Conservation (phyloP, 176 grass and related monocot genomes). For the Carex kokanica region DNA sequence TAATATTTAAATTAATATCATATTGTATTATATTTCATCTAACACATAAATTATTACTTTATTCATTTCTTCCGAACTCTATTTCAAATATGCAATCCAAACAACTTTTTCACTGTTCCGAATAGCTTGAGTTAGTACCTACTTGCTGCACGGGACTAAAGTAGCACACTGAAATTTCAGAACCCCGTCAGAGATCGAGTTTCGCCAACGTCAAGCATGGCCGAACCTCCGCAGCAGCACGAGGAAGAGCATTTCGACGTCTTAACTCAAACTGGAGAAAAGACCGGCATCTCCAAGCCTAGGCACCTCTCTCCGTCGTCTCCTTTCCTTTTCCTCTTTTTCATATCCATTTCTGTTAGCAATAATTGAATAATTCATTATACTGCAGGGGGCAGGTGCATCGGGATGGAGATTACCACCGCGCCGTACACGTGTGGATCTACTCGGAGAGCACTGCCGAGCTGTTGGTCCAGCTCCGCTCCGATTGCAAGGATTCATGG, state of each 20-base stretch:
- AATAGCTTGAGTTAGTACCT: too few relatives aligned
- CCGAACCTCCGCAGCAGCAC: background rate
- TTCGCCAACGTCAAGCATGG: slow-evolving; percentile 9
- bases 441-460: slow-evolving; percentile 81
- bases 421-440: slow-evolving; percentile 87
- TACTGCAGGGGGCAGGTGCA: slow-evolving; percentile 63
- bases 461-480: slow-evolving; percentile 74
- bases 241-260: slow-evolving; percentile 75
- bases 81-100: too few relatives aligned
- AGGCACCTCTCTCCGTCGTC: slow-evolving; percentile 31
- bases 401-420: slow-evolving; percentile 72
- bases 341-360: slow-evolving; percentile 1
- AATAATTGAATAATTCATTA: background rate
- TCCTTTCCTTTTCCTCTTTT: background rate
- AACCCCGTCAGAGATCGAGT: background rate
- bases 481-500: slow-evolving; percentile 94
- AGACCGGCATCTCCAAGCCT: slow-evolving; percentile 78
- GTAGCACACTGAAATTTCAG: background rate
- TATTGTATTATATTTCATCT: too few relatives aligned
- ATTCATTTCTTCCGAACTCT: too few relatives aligned
- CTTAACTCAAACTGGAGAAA: slow-evolving; percentile 64
- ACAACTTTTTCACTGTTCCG: too few relatives aligned
- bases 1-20: too few relatives aligned
- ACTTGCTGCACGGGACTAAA: background rate
- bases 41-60: too few relatives aligned